Evolutionary conservation across 495 filamentous ascomycete species (phyloP).

Genomic region (Aspergillus biplanus): DNA sequence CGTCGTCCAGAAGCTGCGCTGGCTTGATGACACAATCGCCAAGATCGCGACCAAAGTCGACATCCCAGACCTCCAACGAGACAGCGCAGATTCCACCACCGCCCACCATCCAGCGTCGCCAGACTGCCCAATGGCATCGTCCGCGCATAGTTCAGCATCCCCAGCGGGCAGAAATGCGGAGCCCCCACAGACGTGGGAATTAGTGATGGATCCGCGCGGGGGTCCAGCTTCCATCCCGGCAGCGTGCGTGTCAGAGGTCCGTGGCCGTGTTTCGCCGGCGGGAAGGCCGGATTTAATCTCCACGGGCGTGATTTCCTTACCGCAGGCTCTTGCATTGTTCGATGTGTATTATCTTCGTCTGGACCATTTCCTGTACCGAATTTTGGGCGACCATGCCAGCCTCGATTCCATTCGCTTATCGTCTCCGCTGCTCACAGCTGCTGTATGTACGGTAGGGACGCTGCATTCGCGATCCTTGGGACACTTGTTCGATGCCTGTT

Average conservation of each 20-base stretch:
- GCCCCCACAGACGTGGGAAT: slow-evolving; percentile 6
- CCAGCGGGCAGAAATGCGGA: not conserved
- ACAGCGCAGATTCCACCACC: slow-evolving; percentile 4
- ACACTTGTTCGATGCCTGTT: slow-evolving; percentile 31
- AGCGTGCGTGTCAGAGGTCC: slow-evolving; percentile 5
- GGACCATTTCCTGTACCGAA: slow-evolving; percentile 43
- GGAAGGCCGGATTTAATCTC: slow-evolving; percentile 6
- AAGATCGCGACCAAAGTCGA: slow-evolving; percentile 20
- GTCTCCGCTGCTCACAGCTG: slow-evolving; percentile 37
- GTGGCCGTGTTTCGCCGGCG: not conserved
- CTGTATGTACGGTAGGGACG: slow-evolving; percentile 38
- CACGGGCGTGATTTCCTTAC: not conserved
- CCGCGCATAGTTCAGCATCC: not conserved
- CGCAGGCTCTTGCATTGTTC: not conserved
- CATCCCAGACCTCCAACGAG: slow-evolving; percentile 23
- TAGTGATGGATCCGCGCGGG: slow-evolving; percentile 1
- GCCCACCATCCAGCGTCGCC: not conserved
- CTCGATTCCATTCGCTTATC: slow-evolving; percentile 28
- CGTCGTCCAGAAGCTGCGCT: slow-evolving; percentile 28
- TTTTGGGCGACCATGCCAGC: slow-evolving; percentile 35
- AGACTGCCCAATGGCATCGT: not conserved
- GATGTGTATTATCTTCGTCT: slow-evolving; percentile 33
- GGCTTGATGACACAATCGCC: slow-evolving; percentile 32
- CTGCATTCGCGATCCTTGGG: slow-evolving; percentile 33
- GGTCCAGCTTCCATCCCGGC: slow-evolving; percentile 5